These are phyloP conservation scores for Alternaria novae-zelandiae DNA, from an alignment of 2,329 filamentous ascomycete species.

Conservation along the genomic window DNA sequence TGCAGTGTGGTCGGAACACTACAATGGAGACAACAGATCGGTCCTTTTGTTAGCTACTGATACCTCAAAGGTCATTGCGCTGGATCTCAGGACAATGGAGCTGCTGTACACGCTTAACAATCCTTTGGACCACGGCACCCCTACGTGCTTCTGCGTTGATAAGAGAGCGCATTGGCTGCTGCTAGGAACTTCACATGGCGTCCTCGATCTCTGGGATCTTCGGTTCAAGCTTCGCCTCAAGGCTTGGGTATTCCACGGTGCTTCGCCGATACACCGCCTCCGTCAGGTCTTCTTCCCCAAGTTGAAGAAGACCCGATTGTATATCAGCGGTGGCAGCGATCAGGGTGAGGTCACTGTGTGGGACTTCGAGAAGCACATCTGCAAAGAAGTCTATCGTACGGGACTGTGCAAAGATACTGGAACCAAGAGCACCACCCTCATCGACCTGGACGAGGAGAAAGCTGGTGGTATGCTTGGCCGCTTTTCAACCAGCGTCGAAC, in stretches of 20 bases:
- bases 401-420: constrained; percentile 49
- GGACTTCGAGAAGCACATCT: constrained; percentile 90
- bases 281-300: constrained; percentile 64
- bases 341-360: constrained; percentile 91
- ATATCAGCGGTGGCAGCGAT: constrained; percentile 84
- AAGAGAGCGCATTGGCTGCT: constrained; percentile 87
- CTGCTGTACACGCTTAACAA: constrained; percentile 82
- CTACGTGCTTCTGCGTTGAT: constrained; percentile 90
- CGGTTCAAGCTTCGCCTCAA: constrained; percentile 90
- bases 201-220: constrained; percentile 93
- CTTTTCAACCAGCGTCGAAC: constrained; percentile 73
- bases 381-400: constrained; percentile 83
- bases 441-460: constrained; percentile 88
- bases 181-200: constrained; percentile 88
- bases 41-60: constrained; percentile 86
- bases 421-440: constrained; percentile 69
- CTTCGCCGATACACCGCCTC: constrained; percentile 79
- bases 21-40: constrained; percentile 81
- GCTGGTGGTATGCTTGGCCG: constrained; percentile 83
- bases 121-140: constrained; percentile 87
- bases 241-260: constrained; percentile 85
- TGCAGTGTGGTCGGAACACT: constrained; percentile 91
- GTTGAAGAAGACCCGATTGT: constrained; percentile 78
- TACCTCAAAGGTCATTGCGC: constrained; percentile 78
- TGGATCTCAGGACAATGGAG: constrained; percentile 88